phyloP scores from a whole-genome alignment of 2,329 filamentous ascomycete species.

The Phaeophleospora eucalypticola region DNA sequence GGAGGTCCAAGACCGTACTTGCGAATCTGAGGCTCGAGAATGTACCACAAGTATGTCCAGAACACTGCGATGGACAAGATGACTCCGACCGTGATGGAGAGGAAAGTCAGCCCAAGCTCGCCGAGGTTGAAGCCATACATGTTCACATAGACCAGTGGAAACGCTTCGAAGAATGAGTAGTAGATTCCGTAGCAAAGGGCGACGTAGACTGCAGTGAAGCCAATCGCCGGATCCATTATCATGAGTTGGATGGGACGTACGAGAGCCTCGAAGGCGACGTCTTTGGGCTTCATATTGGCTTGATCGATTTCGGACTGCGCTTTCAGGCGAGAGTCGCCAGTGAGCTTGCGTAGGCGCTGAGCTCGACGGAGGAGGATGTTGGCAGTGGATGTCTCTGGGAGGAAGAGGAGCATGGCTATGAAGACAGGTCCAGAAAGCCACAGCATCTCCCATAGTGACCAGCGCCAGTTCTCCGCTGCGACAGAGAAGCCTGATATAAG shows the following conservation, averaged over 20 bases:
- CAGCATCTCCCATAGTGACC: constrained; percentile 61
- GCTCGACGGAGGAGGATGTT: constrained; percentile 61
- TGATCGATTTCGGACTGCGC: constrained; percentile 63
- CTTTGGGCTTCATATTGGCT: constrained; percentile 46
- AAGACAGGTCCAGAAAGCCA: constrained; percentile 59
- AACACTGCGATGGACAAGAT: constrained; percentile 25
- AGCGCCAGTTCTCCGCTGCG: constrained; percentile 56
- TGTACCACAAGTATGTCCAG: constrained; percentile 26
- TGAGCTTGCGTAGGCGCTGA: constrained; percentile 57
- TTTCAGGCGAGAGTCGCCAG: constrained; percentile 54
- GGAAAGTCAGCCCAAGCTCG: constrained; percentile 33
- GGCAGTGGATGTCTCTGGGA: constrained; percentile 57
- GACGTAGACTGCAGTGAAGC: constrained; percentile 32
- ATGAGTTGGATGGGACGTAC: constrained; percentile 38
- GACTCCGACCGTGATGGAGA: constrained; percentile 31
- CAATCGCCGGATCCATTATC: constrained; percentile 32
- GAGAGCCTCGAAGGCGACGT: constrained; percentile 53
- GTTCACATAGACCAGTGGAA: constrained; percentile 40
- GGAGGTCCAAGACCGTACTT: constrained; percentile 22
- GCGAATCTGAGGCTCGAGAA: constrained; percentile 26
- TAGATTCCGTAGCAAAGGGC: constrained; percentile 34
- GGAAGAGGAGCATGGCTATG: constrained; percentile 55
- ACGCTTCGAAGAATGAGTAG: constrained; percentile 35
- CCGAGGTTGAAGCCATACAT: constrained; percentile 40
- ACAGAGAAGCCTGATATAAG: constrained; percentile 59